Evolutionary conservation across 108 stramenopile species (phyloP), one percentile per base, ranked within the genome.

Genomic region (Nitzschia inconspicua): DNA sequence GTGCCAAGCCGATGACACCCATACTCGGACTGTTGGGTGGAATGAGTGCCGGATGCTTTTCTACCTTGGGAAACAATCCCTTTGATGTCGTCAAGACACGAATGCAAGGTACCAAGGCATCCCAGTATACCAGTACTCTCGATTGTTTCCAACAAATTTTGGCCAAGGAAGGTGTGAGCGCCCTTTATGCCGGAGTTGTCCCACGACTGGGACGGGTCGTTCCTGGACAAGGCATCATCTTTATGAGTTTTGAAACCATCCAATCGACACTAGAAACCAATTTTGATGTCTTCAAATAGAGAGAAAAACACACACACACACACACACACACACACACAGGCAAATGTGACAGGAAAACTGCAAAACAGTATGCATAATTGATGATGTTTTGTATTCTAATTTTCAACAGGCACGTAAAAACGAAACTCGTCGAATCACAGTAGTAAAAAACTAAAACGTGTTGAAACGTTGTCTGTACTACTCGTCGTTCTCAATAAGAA

Each of bases 41-140:
- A 22, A 96, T 98, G 95, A 73, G 76, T 39, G 96, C 97, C 4
- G 98, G 98, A 14, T 96, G 95, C 62, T 97, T 99, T 63, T 93
- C 91, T 43, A 97, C 96, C 4, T 46, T 98, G 16, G 89, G 95
- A 43, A 99, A 97, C 70, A 96, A 96, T 66, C 94, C 96, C 4
- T 95, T 96, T 63, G 98, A 99, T 73, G 96, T 99, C 32, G 95
- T 98, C 36, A 99, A 99, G 78, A 98, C 97, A 14, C 76, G 95
- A 42, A 96, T 99, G 96, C 97, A 99, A 82, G 97, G 94, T 30
- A 81, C 92, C 9, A 75, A 93, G 14, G 89, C 95, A 31, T 69
- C 74, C n/a, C 78, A 75, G 61, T 99, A 98, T 77, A 63, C 71
- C 11, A 65, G 64, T 26, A 96, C 95, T 2, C 41, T 93, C 2